Percentiles rank a stretch among this genome's conserved stretches.
Conservation (phyloP, 2,329 filamentous ascomycete genomes). For the Calcarisporium arbuscula region DNA sequence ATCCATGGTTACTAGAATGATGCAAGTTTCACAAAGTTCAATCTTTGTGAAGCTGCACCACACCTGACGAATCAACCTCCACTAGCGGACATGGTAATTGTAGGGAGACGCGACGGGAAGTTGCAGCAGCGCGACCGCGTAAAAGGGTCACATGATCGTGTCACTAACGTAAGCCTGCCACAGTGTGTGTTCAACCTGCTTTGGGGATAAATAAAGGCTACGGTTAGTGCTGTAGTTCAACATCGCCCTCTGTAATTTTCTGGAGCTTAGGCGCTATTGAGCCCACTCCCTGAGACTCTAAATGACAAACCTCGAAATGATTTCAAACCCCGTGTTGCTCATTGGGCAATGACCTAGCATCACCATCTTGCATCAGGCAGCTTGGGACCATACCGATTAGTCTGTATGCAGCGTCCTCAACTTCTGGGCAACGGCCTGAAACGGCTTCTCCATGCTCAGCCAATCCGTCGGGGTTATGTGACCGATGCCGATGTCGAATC, state of each 20-base stretch:
- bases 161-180: no score
- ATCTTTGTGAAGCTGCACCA: no score
- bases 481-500: conserved; percentile 46
- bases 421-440: conserved; percentile 30
- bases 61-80: no score
- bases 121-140: conserved; percentile 19
- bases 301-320: no score
- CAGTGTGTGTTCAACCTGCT: no score
- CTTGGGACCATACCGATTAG: background rate
- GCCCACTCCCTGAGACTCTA: no score
- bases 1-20: conserved; percentile 36
- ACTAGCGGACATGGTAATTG: no score
- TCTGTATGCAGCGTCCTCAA: conserved; percentile 33
- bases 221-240: no score
- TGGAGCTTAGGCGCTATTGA: no score
- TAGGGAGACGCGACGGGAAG: conserved; percentile 32
- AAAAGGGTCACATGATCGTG: conserved; percentile 34
- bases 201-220: no score
- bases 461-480: conserved; percentile 33
- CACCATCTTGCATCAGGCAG: background rate
- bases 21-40: no score
- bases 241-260: no score
- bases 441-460: conserved; percentile 23
- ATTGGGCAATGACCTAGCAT: conserved; percentile 7
- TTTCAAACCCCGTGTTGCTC: conserved; percentile 12